Conservation (phyloP, 1,284 basidiomycete species). For the Farysia itapuensis region DNA sequence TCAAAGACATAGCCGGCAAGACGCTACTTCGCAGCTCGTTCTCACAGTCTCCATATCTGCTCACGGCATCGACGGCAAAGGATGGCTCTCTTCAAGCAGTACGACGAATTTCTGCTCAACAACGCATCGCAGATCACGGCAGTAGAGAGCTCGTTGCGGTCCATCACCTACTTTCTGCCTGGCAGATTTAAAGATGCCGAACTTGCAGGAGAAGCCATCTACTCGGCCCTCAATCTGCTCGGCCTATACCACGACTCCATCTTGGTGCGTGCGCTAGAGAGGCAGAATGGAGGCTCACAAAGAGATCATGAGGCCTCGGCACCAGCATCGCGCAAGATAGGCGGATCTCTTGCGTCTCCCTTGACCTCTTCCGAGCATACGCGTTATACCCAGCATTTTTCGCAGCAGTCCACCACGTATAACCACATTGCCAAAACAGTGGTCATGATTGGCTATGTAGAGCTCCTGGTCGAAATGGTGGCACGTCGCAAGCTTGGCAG, state of each 20-base stretch:
- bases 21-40: too few species aligned
- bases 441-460: slow-evolving; percentile 56
- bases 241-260: slow-evolving; percentile 62
- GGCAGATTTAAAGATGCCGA: slow-evolving; percentile 96
- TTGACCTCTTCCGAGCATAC: slow-evolving; percentile 59
- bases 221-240: slow-evolving; percentile 60
- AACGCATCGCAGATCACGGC: slow-evolving; percentile 67
- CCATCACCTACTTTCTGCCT: slow-evolving; percentile 89
- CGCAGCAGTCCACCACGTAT: slow-evolving; percentile 51
- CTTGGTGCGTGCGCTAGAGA: slow-evolving; percentile 53
- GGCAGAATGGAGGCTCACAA: slow-evolving; percentile 8
- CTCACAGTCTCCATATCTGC: too few species aligned
- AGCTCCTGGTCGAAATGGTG: slow-evolving; percentile 61
- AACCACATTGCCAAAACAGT: slow-evolving; percentile 52
- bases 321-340: neutral
- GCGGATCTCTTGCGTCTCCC: neutral
- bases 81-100: slow-evolving; percentile 48
- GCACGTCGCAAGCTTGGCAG: slow-evolving; percentile 53
- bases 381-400: slow-evolving; percentile 60
- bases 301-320: neutral
- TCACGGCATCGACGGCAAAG: too few species aligned
- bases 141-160: slow-evolving; percentile 82
- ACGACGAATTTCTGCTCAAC: slow-evolving; percentile 53
- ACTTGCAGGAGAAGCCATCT: slow-evolving; percentile 63
- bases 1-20: too few species aligned